Base-by-base conservation (phyloP, 805 yeast species). In the Myxozyma melibiosi region DNA sequence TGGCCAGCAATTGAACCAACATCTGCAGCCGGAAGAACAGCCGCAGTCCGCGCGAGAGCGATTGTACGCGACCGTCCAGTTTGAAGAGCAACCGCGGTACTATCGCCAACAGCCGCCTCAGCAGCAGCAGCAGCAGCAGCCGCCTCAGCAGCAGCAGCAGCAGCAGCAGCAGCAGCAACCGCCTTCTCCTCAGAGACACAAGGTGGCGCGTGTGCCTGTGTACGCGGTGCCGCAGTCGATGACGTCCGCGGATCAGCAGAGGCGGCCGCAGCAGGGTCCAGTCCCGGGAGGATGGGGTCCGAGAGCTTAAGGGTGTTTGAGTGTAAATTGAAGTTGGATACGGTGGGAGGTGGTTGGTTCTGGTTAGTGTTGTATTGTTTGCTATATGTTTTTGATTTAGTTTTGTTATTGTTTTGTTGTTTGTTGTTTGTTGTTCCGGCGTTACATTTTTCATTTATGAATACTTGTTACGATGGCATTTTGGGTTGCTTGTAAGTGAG, bases 111-210 rank as follows among this genome's bases (percentile, higher is more conserved):
- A 46, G 43, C 30, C n/a, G 46, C 52, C 39, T 28, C 47, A n/a
- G 46, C 25, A 31, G 46, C 46, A 38, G 27, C 43, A 25, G 48
- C 48, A 40, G 27, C 50, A 37, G 42, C 35, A 6, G 24, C 28
- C 18, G 25, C 37, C 41, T 30, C 50, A 38, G 45, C 38, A 37
- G 41, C 51, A 46, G n/a, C 57, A 41, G 28, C 34, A 14, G 18
- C 40, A 24, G 28, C 35, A 42, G 47, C 52, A 41, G 49, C 35
- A 18, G 38, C 27, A 28, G 34, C 28, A 30, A 25, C 34, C n/a
- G n/a, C n/a, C n/a, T n/a, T n/a, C n/a, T n/a, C n/a, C n/a, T n/a
- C 28, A n/a, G n/a, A n/a, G n/a, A n/a, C n/a, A n/a, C n/a, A n/a
- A n/a, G n/a, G n/a, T n/a, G n/a, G n/a, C n/a, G n/a, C n/a, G n/a